Evolutionary conservation across 371 early-diverging fungal species (phyloP), one percentile per base, ranked within the genome.

Genomic region (Rhizopus stolonifer): DNA sequence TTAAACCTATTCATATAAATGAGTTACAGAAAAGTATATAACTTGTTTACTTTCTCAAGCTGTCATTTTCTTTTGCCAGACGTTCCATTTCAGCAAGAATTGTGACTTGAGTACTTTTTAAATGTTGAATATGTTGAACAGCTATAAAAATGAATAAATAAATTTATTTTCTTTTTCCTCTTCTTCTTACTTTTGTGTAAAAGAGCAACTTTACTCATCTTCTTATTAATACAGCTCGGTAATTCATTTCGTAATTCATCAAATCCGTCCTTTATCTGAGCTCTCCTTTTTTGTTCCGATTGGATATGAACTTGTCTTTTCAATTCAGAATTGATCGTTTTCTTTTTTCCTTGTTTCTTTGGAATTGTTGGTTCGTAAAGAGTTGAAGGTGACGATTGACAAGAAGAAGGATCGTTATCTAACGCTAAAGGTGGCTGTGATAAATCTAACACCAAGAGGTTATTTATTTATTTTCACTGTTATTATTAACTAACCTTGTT

Each of bases 291-390:
- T 46, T 75, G 75, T 19, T 75, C 75, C 10, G 72, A 72, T 36
- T 75, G 76, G 36, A 75, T 75, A 44, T 75, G 76, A 32, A 75
- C 64, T 49, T 67, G 76, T 33, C 72, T 67, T 6, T 72, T 64
- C 40, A 72, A 38, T 36, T 75, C 76, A 29, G 43, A 46, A 5
- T 29, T 29, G 31, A 29, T 29, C 10, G 31, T 29, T 29, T 29
- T 29, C 31, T 29, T 29, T 29, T 29, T 29, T 29, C 4, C 31
- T 29, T 29, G 31, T 10, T 29, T 29, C 10, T 29, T 29, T 4
- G 10, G 31, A 10, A 29, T 10, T 7, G 31, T 29, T 29, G 31
- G 4, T 10, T 29, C 31, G 10, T 29, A 29, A 29, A 29, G 31
- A 29, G 31, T 29, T 4, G 4, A 7, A 7, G 31, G 31, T 29